phyloP scores from a whole-genome alignment of 805 yeast species.

The Yamadazyma sp. region DNA sequence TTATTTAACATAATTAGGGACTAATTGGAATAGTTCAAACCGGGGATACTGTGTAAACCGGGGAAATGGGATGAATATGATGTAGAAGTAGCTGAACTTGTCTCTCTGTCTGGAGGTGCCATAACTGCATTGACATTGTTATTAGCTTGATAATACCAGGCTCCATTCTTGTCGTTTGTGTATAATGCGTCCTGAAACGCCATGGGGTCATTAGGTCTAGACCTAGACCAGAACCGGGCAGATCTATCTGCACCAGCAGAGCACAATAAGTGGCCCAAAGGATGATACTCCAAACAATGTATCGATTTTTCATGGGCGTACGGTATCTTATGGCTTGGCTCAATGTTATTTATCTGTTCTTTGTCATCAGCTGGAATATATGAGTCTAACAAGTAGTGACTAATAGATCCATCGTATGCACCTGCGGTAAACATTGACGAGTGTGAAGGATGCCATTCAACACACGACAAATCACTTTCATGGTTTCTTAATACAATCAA shows the following conservation, averaged over 20 bases:
- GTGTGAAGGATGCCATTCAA: slow-evolving; percentile 93
- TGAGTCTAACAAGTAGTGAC: slow-evolving; percentile 67
- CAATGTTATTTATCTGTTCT: slow-evolving; percentile 19
- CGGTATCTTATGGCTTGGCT: slow-evolving; percentile 67
- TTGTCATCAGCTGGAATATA: slow-evolving; percentile 36
- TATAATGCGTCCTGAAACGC: slow-evolving; percentile 82
- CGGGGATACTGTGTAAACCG: slow-evolving; percentile 22
- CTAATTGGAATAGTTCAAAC: slow-evolving; percentile 13
- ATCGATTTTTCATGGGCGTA: slow-evolving; percentile 94
- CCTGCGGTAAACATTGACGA: slow-evolving; percentile 79
- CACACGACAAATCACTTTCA: slow-evolving; percentile 79
- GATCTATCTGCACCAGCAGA: slow-evolving; percentile 94
- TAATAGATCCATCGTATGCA: slow-evolving; percentile 83
- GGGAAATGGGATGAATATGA: slow-evolving; percentile 12
- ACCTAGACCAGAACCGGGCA: slow-evolving; percentile 91
- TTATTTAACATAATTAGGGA: slow-evolving; percentile 2
- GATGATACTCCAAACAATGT: slow-evolving; percentile 88
- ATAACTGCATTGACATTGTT: slow-evolving; percentile 45
- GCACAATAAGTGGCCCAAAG: slow-evolving; percentile 86
- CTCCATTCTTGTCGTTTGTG: slow-evolving; percentile 51
- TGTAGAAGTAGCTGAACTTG: slow-evolving; percentile 3
- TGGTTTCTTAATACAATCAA: slow-evolving; percentile 69
- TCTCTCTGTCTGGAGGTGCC: slow-evolving; percentile 20
- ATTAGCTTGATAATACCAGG: slow-evolving; percentile 49
- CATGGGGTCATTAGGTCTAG: slow-evolving; percentile 84